Conservation (phyloP, 306 rosid species). For the Dryas alaskensis region DNA sequence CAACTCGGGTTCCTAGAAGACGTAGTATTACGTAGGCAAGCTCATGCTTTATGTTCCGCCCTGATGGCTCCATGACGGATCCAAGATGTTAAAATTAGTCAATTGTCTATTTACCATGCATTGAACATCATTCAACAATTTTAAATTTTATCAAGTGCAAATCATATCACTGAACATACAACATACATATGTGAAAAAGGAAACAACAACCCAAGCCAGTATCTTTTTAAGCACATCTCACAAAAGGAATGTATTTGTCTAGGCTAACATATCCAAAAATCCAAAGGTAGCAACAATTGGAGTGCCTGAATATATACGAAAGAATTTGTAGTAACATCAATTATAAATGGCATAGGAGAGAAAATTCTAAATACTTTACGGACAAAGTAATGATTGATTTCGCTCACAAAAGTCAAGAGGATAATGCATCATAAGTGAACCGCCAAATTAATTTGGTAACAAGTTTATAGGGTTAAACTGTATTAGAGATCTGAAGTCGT, state of each 20-base stretch:
- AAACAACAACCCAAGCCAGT: neutral
- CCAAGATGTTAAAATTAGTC: constrained; percentile 19
- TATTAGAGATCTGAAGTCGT: no score
- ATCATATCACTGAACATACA: neutral
- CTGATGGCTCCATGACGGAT: constrained; percentile 73
- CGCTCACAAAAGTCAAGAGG: neutral
- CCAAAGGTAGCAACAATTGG: neutral
- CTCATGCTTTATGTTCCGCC: constrained; percentile 59
- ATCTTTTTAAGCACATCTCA: neutral
- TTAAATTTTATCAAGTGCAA: neutral
- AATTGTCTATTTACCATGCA: neutral
- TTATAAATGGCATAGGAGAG: neutral
- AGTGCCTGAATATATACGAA: neutral
- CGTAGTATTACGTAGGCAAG: constrained; percentile 78
- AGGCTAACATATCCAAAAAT: neutral
- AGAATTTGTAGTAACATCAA: neutral
- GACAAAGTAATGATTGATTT: neutral
- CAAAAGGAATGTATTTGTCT: neutral
- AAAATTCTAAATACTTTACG: neutral
- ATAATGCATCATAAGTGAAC: neutral
- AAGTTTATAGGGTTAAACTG: no score
- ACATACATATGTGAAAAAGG: neutral
- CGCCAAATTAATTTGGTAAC: neutral
- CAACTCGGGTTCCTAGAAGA: constrained; percentile 83
- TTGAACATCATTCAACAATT: neutral